Percentiles rank a stretch among this genome's conserved stretches.
Conservation (phyloP, 768 basidiomycete species). For the Boletus vermiculosoides region DNA sequence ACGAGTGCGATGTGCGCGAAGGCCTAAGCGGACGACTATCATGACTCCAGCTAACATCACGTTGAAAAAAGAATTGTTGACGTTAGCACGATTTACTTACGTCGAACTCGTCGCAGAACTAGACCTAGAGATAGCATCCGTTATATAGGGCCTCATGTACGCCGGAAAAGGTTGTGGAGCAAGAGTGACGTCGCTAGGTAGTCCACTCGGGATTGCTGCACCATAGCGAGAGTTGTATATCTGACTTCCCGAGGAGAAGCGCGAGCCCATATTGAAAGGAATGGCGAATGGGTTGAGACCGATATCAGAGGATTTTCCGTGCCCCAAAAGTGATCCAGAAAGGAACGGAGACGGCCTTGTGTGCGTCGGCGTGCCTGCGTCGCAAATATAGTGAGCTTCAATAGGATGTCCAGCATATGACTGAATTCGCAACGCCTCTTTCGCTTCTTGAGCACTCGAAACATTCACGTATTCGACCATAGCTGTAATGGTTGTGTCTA, state of each 20-base stretch:
- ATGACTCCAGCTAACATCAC: slow-evolving; percentile 30
- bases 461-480: slow-evolving; percentile 61
- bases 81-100: slow-evolving; percentile 18
- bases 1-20: slow-evolving; percentile 12
- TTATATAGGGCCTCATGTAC: slow-evolving; percentile 15
- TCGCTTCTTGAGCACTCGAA: slow-evolving; percentile 62
- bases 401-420: slow-evolving; percentile 51
- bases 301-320: slow-evolving; percentile 21
- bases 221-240: slow-evolving; percentile 4
- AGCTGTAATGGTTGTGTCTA: slow-evolving; percentile 48
- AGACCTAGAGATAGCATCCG: slow-evolving; percentile 31
- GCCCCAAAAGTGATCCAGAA: slow-evolving; percentile 6
- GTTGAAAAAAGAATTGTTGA: slow-evolving; percentile 2
- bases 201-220: slow-evolving; percentile 11
- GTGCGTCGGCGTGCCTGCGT: slow-evolving; percentile 8
- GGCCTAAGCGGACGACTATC: slow-evolving; percentile 22
- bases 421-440: slow-evolving; percentile 59
- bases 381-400: slow-evolving; percentile 37
- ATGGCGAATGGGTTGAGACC: slow-evolving; percentile 34
- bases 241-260: slow-evolving; percentile 3
- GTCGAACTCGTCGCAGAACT: slow-evolving; percentile 35
- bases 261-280: slow-evolving; percentile 28
- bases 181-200: slow-evolving; percentile 24
- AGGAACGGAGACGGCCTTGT: slow-evolving; percentile 6
- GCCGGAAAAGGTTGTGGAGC: slow-evolving; percentile 25